Base-by-base conservation (phyloP, 1,284 basidiomycete genomes). In the Ustilago cynodontis region DNA sequence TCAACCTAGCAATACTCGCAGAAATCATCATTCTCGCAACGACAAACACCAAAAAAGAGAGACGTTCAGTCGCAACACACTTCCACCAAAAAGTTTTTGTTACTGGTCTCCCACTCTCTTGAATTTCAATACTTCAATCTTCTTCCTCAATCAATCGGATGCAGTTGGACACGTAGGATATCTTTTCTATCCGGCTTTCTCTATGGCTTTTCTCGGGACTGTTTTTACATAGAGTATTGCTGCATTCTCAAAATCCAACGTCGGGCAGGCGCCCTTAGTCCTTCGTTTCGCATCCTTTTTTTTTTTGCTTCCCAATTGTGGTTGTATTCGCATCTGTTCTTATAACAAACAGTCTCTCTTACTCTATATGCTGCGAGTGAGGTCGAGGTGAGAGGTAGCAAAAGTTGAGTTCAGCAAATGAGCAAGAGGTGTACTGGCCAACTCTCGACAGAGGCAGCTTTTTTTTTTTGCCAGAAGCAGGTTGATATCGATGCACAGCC, bases 211-310 rank as follows among this genome's bases (percentile, higher is more conserved):
- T 54, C 50, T 52, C 11, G 22, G 31, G 39, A 64, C 64, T 72
- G 52, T 59, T 64, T 68, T 35, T 64, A 43, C 47, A 39, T n/a
- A 29, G 9, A 33, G 50, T 41, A 20, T 20, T 18, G 33, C 52
- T 22, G n/a, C 39, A 31, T 13, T 11, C n/a, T 22, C n/a, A 55
- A 71, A 65, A 65, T 65, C 65, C 59, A 60, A 70, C 74, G 74
- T 77, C 74, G 74, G 74, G 74, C 74, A 47, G 74, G 74, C 59
- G 74, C 74, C 70, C 74, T 72, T 73, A 77, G 74, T 72, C 69
- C 64, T 47, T 57, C 53, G 35, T 58, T 22, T 22, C 35, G 55
- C 69, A 63, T 76, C 61, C 29, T 45, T 62, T 29, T 43, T 26
- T 45, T 62, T 29, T 31, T 50, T 45, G 22, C 33, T 58, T 51